Evolutionary conservation across 2,329 filamentous ascomycete species (phyloP), one percentile per base, ranked within the genome.

Genomic region (Aspergillus felis): DNA sequence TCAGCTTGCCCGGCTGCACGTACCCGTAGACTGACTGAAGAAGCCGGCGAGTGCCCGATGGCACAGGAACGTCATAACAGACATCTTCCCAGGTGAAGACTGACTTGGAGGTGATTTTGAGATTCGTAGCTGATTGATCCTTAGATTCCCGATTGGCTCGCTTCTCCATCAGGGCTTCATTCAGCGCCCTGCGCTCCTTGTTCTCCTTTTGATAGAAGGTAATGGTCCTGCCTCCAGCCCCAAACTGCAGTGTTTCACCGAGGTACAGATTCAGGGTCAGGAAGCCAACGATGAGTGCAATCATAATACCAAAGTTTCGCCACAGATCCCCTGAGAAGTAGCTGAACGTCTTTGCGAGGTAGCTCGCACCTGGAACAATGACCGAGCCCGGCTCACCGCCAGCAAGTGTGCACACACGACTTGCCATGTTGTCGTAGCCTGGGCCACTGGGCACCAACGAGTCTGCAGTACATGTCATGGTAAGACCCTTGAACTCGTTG

Each of bases 391-490:
- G 78, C 0, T 76, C 78, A 7, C 88, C 89, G 1, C 91, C 92
- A 0, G 87, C 75, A 3, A 95, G 81, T 0, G 91, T 94, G 76
- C 92, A 96, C 1, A 91, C 88, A 74, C 94, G 91, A 66, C 92
- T 79, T 44, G 84, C 79, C 66, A 92, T 86, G 59, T 92, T 81
- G 57, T 76, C 79, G 65, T 96, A 95, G 1, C 81, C 84, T 1
- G 84, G 79, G 0, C 91, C 91, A 3, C 79, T 83, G 0, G 91
- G 91, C 22, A 96, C 80, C 4, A 96, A 76, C 0, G 85, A 90
- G 48, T 83, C 80, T 1, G 79, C 78, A 0, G 83, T 84, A 67
- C 92, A 96, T 0, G 82, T 85, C 70, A 96, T 78, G 28, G 87
- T 81, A 46, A 90, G 79, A 10, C 83, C 76, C 38, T 82, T 81